phyloP scores from a whole-genome alignment of 441 rosid genomes.

The Jatropha multifida region DNA sequence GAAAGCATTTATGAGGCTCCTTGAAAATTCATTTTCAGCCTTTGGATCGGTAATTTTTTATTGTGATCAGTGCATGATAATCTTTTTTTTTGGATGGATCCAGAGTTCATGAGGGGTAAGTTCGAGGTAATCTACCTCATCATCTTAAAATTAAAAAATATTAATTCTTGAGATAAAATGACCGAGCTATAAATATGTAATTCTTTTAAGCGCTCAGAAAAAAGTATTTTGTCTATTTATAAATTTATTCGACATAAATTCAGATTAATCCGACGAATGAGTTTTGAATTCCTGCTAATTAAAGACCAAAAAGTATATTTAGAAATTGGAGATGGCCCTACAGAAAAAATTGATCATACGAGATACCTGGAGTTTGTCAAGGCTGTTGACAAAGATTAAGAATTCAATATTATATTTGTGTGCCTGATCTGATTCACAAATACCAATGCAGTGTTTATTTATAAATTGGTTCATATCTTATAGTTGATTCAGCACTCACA shows the following conservation, averaged over 20 bases:
- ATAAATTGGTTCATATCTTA: no score
- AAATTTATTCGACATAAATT: no score
- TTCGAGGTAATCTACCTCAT: constrained; percentile 1
- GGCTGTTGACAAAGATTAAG: neutral
- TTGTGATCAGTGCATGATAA: neutral
- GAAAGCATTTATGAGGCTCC: constrained; percentile 14
- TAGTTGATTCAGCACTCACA: neutral
- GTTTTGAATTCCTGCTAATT: no score
- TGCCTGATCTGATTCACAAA: no score
- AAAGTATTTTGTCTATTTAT: no score
- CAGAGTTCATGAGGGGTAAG: constrained; percentile 1
- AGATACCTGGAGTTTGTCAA: constrained; percentile 7
- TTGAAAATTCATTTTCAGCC: constrained; percentile 6
- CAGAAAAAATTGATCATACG: neutral
- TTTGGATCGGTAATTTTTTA: neutral
- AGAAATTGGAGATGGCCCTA: neutral
- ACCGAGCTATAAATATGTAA: no score
- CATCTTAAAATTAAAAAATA: neutral
- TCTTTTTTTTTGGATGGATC: neutral
- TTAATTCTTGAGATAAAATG: no score
- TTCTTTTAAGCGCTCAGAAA: no score
- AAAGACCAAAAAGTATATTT: neutral
- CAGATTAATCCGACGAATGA: no score
- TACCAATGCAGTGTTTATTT: no score
- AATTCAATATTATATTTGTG: neutral